Evolutionary conservation across 495 filamentous ascomycete genomes (phyloP), one percentile per base, ranked within the genome.

Genomic region (Glarea lozoyensis): DNA sequence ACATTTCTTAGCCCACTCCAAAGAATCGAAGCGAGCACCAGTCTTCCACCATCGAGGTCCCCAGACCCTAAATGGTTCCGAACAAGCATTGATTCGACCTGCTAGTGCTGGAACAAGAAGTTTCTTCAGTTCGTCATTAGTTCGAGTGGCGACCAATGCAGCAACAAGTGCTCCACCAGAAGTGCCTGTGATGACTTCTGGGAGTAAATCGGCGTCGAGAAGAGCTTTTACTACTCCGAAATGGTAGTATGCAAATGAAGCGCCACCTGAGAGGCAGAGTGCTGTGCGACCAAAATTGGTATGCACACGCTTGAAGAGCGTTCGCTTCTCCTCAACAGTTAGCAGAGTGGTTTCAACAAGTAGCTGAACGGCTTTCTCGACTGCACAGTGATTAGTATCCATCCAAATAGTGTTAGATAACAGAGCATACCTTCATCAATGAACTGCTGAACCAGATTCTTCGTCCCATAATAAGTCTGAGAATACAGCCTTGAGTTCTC

Each of bases 381-480:
- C 76, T 57, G n/a, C 31, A 10, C 10, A 4, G 10, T 25, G 23
- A 41, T 57, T 17, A 57, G 39, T 27, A 27, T 10, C n/a, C 31
- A n/a, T 1, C 18, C 5, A 9, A 40, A 23, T 17, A 9, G 21
- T 16, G 12, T 16, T 13, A 30, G 22, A 3, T 3, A 11, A 16
- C 10, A 16, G 32, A 13, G 51, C 64, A 38, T 57, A 78, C 76
- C 70, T 66, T 97, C 89, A 49, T 94, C 86, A 37, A 95, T 69
- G 56, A 85, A 96, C 30, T 78, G 73, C 63, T 97, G 93, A 12
- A 93, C 88, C 34, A 94, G 60, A 30, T 88, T 76, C 58, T 98
- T 98, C 1, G 92, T 98, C 17, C 93, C 92, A 44, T 88, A 94
- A 53, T 98, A 97, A 1, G 89, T 89, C 65, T 97, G 87, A 51